A percentile compares a stretch with the other conserved stretches of the same genome.
Conservation (phyloP, 164 flowering plant genomes). For the Warburgia ugandensis region DNA sequence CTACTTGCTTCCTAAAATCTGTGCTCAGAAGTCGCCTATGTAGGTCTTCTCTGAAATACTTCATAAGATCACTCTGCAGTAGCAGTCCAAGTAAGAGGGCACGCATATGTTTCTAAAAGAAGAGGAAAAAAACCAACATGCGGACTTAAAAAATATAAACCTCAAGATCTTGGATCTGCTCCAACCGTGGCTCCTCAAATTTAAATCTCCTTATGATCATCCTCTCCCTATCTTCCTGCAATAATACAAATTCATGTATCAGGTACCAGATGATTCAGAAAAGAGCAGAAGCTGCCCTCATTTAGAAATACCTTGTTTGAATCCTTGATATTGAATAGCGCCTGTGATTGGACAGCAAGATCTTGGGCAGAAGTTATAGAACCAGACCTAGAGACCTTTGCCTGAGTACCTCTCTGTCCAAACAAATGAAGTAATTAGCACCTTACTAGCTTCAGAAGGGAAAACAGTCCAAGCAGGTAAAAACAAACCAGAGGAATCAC, state of each 20-base stretch:
- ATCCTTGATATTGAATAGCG: constrained; percentile 73
- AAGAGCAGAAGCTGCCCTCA: background rate
- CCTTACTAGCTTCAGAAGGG: background rate
- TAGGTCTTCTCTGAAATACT: constrained; percentile 86
- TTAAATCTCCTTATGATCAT: constrained; percentile 71
- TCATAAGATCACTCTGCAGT: constrained; percentile 75
- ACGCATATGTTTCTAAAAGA: background rate
- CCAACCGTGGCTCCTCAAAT: constrained; percentile 89
- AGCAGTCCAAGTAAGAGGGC: constrained; percentile 3
- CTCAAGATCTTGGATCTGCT: constrained; percentile 98
- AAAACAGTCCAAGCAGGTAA: background rate
- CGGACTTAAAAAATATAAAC: constrained; percentile 27
- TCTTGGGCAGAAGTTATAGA: constrained; percentile 62
- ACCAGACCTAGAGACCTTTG: constrained; percentile 63
- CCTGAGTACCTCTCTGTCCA: constrained; percentile 43
- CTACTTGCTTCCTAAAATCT: constrained; percentile 95
- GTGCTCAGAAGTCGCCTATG: constrained; percentile 69
- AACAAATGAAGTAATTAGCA: constrained; percentile 11
- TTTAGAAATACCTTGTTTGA: constrained; percentile 72
- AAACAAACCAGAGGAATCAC: constrained; percentile 48
- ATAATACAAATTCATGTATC: constrained; percentile 1
- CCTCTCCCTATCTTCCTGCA: constrained; percentile 95
- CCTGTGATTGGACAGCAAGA: constrained; percentile 76
- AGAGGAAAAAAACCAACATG: constrained; percentile 2
- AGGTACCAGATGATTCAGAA: background rate